Evolutionary conservation across 495 filamentous ascomycete genomes (phyloP), one percentile per base, ranked within the genome.

Genomic region (Neurospora cerealis): DNA sequence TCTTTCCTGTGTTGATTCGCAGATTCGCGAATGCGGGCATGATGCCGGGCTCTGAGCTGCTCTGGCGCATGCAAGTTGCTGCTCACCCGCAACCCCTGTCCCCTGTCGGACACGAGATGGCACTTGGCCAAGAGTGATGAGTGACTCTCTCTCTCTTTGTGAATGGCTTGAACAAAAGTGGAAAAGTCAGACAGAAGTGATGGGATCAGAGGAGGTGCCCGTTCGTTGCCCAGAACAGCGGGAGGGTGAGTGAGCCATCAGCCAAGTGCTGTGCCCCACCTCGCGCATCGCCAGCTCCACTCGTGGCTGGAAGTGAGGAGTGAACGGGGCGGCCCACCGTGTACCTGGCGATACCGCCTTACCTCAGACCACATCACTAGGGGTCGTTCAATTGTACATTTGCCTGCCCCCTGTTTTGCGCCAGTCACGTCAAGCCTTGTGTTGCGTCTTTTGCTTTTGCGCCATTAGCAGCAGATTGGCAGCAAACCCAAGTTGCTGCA

Each of bases 81-180:
- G 81, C 81, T 78, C 83, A 83, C 81, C 82, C 82, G 82, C 79
- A 80, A 83, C 83, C 80, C 79, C 78, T 79, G 81, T 75, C 73
- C 80, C 82, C 77, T 83, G 83, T 78, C 74, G 76, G 76, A 75
- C 74, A 75, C 69, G 71, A 75, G 75, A 77, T 78, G 75, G 69
- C 69, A 75, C 76, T 54, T 21, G 72, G 70, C 70, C 73, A 74
- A 74, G 69, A 69, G 48, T 10, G 36, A 10, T 74, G 62, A 72
- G 74, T 41, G 62, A 72, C 69, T 41, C 54, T 44, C 28, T 74
- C 70, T 70, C 48, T 72, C n/a, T 73, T 32, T 76, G 42, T 76
- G 74, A 76, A 71, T 62, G 54, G 54, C 69, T 69, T 72, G 41
- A 42, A 19, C 54, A 34, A 66, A 34, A 36, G 54, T 19, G 54